Percentiles rank a stretch among this genome's conserved stretches.
Evolutionary conservation across 306 rosid genomes (phyloP).

Genomic region (Cyamopsis tetragonoloba): DNA sequence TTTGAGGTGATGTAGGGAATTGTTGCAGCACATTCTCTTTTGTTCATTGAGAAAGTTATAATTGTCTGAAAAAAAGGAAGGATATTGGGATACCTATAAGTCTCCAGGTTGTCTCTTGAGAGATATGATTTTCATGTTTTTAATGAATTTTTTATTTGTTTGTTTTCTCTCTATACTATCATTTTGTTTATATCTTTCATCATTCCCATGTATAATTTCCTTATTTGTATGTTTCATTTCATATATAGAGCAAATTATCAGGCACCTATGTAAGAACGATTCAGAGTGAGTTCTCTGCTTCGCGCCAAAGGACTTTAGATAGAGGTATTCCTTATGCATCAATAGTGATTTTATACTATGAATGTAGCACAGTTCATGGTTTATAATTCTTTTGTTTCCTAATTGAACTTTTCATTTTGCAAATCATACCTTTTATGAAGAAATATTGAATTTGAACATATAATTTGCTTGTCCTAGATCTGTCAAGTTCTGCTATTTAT

Average conservation of each 20-base stretch:
- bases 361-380: background rate
- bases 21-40: background rate
- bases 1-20: background rate
- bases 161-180: background rate
- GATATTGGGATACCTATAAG: background rate
- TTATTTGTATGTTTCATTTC: constrained; percentile 6
- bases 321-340: constrained; percentile 39
- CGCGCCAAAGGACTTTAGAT: constrained; percentile 48
- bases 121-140: background rate
- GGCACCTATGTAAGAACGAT: constrained; percentile 38
- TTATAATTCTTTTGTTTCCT: background rate
- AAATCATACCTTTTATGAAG: background rate
- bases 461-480: background rate
- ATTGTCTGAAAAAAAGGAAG: background rate
- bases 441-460: background rate
- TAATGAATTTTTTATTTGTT: background rate
- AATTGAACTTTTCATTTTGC: background rate
- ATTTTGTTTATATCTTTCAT: background rate
- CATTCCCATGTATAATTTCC: background rate
- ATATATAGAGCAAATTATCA: constrained; percentile 42
- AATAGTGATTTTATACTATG: background rate
- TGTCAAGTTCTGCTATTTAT: background rate
- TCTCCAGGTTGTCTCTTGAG: background rate
- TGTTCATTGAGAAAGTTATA: background rate
- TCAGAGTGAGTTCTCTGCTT: constrained; percentile 38